Base-by-base conservation (phyloP, 805 yeast genomes). In the Debaryomyces tyrocola region DNA sequence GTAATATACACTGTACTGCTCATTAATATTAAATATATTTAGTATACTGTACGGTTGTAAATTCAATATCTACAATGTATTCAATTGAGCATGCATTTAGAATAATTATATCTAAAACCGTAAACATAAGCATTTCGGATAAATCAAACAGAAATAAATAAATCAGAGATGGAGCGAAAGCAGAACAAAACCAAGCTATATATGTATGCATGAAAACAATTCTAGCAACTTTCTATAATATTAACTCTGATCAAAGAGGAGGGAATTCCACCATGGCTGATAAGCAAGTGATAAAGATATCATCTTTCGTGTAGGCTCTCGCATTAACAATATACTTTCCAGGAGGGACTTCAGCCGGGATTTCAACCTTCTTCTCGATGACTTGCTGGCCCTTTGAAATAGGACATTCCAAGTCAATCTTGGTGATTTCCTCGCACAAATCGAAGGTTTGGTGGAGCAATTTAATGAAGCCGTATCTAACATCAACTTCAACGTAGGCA, bases 341-440 rank as follows among this genome's bases (percentile, higher is more conserved):
- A 18, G 98, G 97, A 48, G 99, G 99, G 28, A 92, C 96, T 64
- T 90, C 94, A 12, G 77, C 74, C 14, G 99, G 99, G 46, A 94
- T 81, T 58, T 84, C 91, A 20, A 94, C 95, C 38, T 73, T 68
- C 65, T 90, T 90, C 20, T 77, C 64, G 45, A 94, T 70, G 44
- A 73, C 69, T 56, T 89, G 85, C 41, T 67, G 63, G 10, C 98
- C 99, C 52, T 80, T 72, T 41, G 73, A 63, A 36, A 94, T 68
- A 1, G 99, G 99, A 65, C 99, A 94, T 48, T 79, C 77, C 73
- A 90, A 69, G 59, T 87, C 96, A 38, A 90, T 91, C 57, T 90
- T 85, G 44, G 82, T 80, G 48, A 90, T 75, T 62, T 90, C 84
- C 54, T 90, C 96, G 68, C 99, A 94, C 51, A 94, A 74, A 65